phyloP scores from a whole-genome alignment of 768 basidiomycete species.

The Leccinum boreale region DNA sequence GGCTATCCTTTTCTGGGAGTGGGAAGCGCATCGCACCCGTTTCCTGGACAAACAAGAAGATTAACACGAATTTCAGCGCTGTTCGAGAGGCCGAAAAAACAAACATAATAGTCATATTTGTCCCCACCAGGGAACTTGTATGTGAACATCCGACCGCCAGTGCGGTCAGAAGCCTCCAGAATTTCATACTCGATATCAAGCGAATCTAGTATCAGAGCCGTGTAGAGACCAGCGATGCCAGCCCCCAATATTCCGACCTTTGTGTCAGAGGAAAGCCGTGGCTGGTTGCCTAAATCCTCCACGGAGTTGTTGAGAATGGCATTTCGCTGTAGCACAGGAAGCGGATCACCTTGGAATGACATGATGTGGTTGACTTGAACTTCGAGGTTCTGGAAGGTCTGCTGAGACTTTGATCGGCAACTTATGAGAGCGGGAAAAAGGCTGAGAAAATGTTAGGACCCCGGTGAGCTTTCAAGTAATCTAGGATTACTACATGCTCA shows the following conservation, averaged over 20 bases:
- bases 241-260: constrained; percentile 23
- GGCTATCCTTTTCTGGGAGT: constrained; percentile 13
- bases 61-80: background rate
- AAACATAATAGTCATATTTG: constrained; percentile 37
- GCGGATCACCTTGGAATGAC: background rate
- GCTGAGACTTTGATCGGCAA: background rate
- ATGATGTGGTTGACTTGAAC: background rate
- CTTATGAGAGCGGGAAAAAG: too few relatives aligned
- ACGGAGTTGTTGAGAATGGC: background rate
- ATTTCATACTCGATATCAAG: constrained; percentile 43
- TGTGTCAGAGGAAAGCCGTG: background rate
- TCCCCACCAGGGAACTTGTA: constrained; percentile 34
- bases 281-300: background rate
- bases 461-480: too few relatives aligned
- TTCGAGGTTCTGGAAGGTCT: background rate
- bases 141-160: constrained; percentile 45
- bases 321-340: background rate
- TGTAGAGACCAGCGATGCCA: constrained; percentile 8
- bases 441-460: too few relatives aligned
- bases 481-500: too few relatives aligned
- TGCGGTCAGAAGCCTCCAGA: constrained; percentile 38
- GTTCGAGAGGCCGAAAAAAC: background rate
- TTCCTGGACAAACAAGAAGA: constrained; percentile 18
- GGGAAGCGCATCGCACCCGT: constrained; percentile 42
- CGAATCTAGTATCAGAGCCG: background rate